Conservation (phyloP, 352 stramenopile species). For the Phytophthora uliginosa region DNA sequence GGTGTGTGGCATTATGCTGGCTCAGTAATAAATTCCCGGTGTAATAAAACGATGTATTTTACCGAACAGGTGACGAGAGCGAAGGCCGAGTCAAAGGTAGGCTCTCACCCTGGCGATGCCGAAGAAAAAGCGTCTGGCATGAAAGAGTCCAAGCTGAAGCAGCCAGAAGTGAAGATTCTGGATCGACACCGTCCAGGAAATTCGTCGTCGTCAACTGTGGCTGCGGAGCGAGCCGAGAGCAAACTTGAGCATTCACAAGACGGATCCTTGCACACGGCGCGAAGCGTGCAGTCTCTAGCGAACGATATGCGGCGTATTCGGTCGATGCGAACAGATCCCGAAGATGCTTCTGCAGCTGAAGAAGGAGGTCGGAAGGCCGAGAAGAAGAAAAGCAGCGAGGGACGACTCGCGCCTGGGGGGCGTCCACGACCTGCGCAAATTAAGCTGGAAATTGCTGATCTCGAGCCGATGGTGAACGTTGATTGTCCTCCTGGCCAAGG, state of each 20-base stretch:
- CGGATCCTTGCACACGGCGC: slow-evolving; percentile 62
- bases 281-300: slow-evolving; percentile 84
- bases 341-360: slow-evolving; percentile 24
- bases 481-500: slow-evolving; percentile 10
- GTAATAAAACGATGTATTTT: neutral
- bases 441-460: slow-evolving; percentile 77
- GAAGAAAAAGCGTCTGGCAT: slow-evolving; percentile 33
- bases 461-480: slow-evolving; percentile 37
- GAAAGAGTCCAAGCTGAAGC: slow-evolving; percentile 84
- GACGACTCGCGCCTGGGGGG: slow-evolving; percentile 7
- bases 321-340: slow-evolving; percentile 56
- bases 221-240: slow-evolving; percentile 45
- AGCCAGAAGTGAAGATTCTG: slow-evolving; percentile 67
- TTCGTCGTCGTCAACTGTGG: slow-evolving; percentile 26
- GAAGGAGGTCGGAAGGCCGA: slow-evolving; percentile 48
- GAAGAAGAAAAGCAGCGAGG: slow-evolving; percentile 58
- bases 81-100: slow-evolving; percentile 30
- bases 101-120: slow-evolving; percentile 18
- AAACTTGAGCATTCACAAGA: slow-evolving; percentile 41
- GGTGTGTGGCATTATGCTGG: slow-evolving; percentile 6
- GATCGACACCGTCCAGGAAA: slow-evolving; percentile 43
- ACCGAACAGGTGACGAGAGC: slow-evolving; percentile 16
- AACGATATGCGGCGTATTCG: slow-evolving; percentile 85
- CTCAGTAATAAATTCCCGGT: neutral
- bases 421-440: slow-evolving; percentile 65